A percentile compares a stretch with the other conserved stretches of the same genome.
These are phyloP conservation scores for Ustilago crameri DNA, from an alignment of 1,284 basidiomycete genomes.

Conservation along the genomic window DNA sequence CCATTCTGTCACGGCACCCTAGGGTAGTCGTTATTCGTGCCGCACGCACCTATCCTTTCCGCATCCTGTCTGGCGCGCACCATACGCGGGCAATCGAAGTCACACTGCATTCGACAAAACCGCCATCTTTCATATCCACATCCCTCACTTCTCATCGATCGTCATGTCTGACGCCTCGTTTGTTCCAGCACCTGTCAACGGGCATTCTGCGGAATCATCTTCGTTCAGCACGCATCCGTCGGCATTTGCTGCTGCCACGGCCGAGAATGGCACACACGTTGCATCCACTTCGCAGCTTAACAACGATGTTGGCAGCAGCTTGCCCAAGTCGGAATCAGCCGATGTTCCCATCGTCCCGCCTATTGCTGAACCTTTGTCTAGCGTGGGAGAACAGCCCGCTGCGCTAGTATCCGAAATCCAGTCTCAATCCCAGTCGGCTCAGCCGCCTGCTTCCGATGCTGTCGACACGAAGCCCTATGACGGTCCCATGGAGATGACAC, in stretches of 20 bases:
- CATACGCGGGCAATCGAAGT: too few species aligned
- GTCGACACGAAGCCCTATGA: constrained; percentile 27
- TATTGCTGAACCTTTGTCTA: constrained; percentile 40
- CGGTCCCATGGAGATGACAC: constrained; percentile 49
- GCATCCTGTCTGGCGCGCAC: too few species aligned
- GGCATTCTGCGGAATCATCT: constrained; percentile 10
- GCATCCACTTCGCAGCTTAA: not conserved
- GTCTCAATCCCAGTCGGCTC: constrained; percentile 18
- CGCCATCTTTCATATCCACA: too few species aligned
- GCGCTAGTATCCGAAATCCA: constrained; percentile 24
- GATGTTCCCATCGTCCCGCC: constrained; percentile 30
- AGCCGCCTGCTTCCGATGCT: constrained; percentile 1
- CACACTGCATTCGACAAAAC: too few species aligned
- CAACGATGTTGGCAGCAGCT: constrained; percentile 7
- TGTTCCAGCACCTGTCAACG: constrained; percentile 18
- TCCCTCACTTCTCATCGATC: too few species aligned
- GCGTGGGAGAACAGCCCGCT: constrained; percentile 28
- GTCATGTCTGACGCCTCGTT: constrained; percentile 29
- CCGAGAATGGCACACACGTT: too few species aligned
- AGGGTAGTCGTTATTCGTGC: too few species aligned
- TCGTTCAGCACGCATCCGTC: not conserved
- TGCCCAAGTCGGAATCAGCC: constrained; percentile 19
- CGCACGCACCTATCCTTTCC: too few species aligned
- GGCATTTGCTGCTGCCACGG: too few species aligned
- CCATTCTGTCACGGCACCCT: too few species aligned